Evolutionary conservation across 305 asterid species (phyloP).

Genomic region (Rubia peregrina): DNA sequence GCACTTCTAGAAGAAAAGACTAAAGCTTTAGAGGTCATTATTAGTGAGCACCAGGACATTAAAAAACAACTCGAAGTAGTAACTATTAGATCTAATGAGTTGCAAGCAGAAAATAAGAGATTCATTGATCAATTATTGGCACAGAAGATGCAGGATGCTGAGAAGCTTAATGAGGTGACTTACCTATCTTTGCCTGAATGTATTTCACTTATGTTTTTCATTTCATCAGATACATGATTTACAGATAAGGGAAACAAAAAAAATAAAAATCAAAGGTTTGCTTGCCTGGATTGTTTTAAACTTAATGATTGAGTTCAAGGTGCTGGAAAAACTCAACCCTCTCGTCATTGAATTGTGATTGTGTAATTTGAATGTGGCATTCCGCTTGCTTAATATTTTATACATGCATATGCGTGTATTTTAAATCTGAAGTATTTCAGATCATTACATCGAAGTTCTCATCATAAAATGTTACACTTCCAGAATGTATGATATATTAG

Average conservation of each 20-base stretch:
- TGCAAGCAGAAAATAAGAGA: conserved; percentile 75
- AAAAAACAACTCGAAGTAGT: conserved; percentile 59
- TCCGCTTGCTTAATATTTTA: not conserved
- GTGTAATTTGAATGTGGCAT: not conserved
- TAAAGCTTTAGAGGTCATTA: conserved; percentile 70
- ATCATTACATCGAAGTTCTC: not conserved
- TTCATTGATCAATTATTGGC: conserved; percentile 87
- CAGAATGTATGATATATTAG: not conserved
- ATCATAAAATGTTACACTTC: not conserved
- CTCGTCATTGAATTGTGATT: not conserved
- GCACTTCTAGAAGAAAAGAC: conserved; percentile 64
- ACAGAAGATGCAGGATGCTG: conserved; percentile 90
- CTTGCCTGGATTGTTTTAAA: not conserved
- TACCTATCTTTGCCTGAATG: not conserved
- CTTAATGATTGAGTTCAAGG: not conserved
- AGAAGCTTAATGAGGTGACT: conserved; percentile 77
- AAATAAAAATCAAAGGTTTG: not conserved
- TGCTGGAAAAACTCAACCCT: not conserved
- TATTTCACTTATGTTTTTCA: not conserved
- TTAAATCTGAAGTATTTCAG: not conserved
- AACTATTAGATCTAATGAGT: conserved; percentile 50
- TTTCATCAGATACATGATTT: not conserved
- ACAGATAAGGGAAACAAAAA: not conserved
- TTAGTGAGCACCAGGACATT: conserved; percentile 64
- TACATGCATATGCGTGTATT: not conserved